A percentile compares a stretch with the other conserved stretches of the same genome.
phyloP scores from a whole-genome alignment of 495 filamentous ascomycete genomes.

The Aspergillus heteromorphus region DNA sequence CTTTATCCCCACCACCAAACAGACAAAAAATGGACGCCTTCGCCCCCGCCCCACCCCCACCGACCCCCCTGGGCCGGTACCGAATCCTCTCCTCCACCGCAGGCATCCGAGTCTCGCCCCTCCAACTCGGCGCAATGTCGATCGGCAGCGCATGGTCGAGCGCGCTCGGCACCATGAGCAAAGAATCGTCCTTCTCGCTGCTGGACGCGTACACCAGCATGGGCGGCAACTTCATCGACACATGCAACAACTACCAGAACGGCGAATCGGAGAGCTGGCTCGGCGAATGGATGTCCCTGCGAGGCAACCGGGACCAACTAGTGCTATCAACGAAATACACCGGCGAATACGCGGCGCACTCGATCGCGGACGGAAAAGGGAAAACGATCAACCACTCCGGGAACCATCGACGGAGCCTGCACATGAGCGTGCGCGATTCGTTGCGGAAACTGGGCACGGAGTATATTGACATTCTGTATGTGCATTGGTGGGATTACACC shows the following conservation, averaged over 20 bases:
- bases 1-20: conserved; percentile 30
- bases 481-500: conserved; percentile 44
- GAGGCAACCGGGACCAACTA: conserved; percentile 55
- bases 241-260: conserved; percentile 50
- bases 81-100: conserved; percentile 55
- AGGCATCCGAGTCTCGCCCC: conserved; percentile 55
- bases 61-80: conserved; percentile 19
- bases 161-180: conserved; percentile 45
- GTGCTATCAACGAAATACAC: conserved; percentile 74
- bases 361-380: conserved; percentile 2
- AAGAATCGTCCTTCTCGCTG: conserved; percentile 41
- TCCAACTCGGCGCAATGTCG: conserved; percentile 58
- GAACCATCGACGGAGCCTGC: conserved; percentile 53
- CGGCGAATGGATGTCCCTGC: conserved; percentile 50
- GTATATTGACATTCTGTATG: conserved; percentile 53
- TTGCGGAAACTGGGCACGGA: conserved; percentile 60
- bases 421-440: conserved; percentile 45
- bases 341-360: conserved; percentile 27
- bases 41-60: conserved; percentile 2
- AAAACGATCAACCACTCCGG: conserved; percentile 51
- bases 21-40: conserved; percentile 21
- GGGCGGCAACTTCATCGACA: conserved; percentile 53
- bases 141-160: conserved; percentile 52
- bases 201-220: conserved; percentile 47
- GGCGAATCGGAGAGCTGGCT: conserved; percentile 46